A percentile compares a stretch with the other conserved stretches of the same genome.
Conservation (phyloP, 805 yeast genomes). For the Hyphopichia homilentoma region DNA sequence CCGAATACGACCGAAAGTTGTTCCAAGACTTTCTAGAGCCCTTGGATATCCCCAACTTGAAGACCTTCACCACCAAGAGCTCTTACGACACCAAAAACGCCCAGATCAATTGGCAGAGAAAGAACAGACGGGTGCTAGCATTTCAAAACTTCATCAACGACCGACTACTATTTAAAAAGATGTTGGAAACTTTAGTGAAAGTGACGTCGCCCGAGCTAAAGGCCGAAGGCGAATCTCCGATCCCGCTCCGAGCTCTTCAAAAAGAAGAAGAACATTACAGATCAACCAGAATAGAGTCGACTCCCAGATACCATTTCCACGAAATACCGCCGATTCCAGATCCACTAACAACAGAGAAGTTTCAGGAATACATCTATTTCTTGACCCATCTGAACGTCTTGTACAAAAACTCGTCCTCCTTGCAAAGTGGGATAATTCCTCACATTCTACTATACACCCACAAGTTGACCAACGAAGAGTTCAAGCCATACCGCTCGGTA, state of each 20-base stretch:
- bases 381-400: slow-evolving; percentile 31
- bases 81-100: slow-evolving; percentile 23
- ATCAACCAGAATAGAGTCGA: slow-evolving; percentile 8
- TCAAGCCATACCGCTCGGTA: slow-evolving; percentile 26
- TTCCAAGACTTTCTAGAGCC: slow-evolving; percentile 34
- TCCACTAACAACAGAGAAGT: slow-evolving; percentile 22
- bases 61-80: slow-evolving; percentile 19
- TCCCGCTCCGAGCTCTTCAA: slow-evolving; percentile 12
- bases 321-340: slow-evolving; percentile 33
- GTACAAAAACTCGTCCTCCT: slow-evolving; percentile 30
- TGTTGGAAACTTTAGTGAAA: slow-evolving; percentile 28
- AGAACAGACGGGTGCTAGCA: slow-evolving; percentile 12
- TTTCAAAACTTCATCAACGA: slow-evolving; percentile 24
- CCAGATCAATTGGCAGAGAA: slow-evolving; percentile 20
- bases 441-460: slow-evolving; percentile 38
- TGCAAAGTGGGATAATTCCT: slow-evolving; percentile 32
- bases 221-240: slow-evolving; percentile 8
- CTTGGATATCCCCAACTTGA: slow-evolving; percentile 29
- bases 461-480: slow-evolving; percentile 25
- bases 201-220: slow-evolving; percentile 15
- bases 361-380: slow-evolving; percentile 32
- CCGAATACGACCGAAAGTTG: slow-evolving; percentile 15
- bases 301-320: slow-evolving; percentile 17
- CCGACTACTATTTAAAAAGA: slow-evolving; percentile 24
- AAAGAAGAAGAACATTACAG: slow-evolving; percentile 18